Percentiles rank a stretch among this genome's conserved stretches.
These are phyloP conservation scores for Phytopythium litorale DNA, from an alignment of 352 stramenopile genomes.

Conservation along the genomic window DNA sequence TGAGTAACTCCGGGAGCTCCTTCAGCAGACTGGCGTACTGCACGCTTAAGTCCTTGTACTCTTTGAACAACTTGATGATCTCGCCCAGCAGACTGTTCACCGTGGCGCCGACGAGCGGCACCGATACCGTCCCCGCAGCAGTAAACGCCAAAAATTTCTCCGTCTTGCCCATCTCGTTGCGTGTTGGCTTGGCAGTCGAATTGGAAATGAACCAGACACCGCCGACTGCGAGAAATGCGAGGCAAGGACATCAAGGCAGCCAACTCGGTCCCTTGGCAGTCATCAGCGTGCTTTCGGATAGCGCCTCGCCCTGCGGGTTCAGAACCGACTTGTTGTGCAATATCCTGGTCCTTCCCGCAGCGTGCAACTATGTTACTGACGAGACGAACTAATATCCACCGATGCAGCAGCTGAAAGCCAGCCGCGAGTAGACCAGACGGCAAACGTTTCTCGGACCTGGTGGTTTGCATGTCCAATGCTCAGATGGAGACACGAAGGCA, in stretches of 20 bases:
- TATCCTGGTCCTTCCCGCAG: no score
- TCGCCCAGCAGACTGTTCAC: neutral
- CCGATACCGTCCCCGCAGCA: no score
- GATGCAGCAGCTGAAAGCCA: no score
- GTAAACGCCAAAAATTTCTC: neutral
- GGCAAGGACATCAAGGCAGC: neutral
- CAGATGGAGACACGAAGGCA: no score
- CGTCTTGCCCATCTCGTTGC: neutral
- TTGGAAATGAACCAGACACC: neutral
- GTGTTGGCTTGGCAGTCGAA: neutral
- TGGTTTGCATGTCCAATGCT: no score
- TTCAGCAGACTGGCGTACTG: neutral
- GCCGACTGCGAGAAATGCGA: neutral
- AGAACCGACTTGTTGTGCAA: no score
- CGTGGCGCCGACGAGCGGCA: neutral
- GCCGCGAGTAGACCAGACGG: no score
- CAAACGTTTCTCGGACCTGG: no score
- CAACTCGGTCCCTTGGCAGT: neutral
- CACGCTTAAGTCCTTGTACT: conserved; percentile 1
- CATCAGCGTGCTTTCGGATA: neutral
- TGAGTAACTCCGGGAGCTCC: neutral
- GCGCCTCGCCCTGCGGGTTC: no score
- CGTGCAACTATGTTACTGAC: no score
- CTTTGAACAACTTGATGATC: neutral
- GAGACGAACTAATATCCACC: no score